Evolutionary conservation across 805 yeast species (phyloP).

Genomic region (Pichia phayaonensis): DNA sequence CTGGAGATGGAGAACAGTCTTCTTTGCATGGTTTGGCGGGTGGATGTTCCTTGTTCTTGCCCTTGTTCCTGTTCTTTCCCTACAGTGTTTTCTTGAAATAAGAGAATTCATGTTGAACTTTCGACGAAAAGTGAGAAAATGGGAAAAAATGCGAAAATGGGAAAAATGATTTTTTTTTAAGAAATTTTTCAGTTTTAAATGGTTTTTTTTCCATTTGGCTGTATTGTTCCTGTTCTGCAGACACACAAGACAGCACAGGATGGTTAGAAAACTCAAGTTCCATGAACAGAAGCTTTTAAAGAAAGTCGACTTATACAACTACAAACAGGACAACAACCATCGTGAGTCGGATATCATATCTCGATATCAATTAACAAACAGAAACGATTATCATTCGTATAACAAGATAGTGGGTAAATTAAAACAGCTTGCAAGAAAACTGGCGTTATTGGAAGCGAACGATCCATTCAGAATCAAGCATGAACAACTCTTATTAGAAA

Average conservation of each 20-base stretch:
- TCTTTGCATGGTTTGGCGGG: constrained; percentile 6
- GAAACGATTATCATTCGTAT: constrained; percentile 94
- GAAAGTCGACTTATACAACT: constrained; percentile 93
- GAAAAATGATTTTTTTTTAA: neutral
- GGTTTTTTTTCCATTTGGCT: neutral
- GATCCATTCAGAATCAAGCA: constrained; percentile 86
- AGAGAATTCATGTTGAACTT: neutral
- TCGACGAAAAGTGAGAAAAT: neutral
- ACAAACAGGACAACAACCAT: constrained; percentile 96
- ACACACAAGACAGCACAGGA: constrained; percentile 19
- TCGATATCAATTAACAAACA: constrained; percentile 84
- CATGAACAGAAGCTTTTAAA: constrained; percentile 92
- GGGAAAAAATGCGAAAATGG: neutral
- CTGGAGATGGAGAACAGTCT: constrained; percentile 31
- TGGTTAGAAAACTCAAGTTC: constrained; percentile 86
- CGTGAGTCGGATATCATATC: constrained; percentile 96
- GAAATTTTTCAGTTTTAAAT: neutral
- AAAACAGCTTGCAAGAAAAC: constrained; percentile 76
- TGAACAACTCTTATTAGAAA: constrained; percentile 81
- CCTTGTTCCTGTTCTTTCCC: no score
- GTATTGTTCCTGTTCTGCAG: neutral
- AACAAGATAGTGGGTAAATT: constrained; percentile 90
- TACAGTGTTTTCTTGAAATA: no score
- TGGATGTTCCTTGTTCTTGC: neutral
- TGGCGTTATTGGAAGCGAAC: constrained; percentile 76